Evolutionary conservation across 2,329 filamentous ascomycete genomes (phyloP).

Genomic region (Colletotrichum orbiculare): DNA sequence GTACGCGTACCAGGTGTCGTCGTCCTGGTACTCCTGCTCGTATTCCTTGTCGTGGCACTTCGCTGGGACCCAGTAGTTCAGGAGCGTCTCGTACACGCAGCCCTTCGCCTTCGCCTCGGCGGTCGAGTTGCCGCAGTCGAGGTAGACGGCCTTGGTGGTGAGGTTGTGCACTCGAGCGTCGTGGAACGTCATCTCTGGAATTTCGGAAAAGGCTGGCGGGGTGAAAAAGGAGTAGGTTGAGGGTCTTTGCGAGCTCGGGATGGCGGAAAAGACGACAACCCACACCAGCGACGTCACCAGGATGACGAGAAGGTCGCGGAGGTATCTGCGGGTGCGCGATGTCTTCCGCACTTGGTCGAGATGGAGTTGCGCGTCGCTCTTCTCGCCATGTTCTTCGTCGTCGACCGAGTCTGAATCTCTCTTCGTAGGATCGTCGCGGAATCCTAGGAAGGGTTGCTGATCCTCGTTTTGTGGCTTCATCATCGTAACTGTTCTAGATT

Average conservation of each 20-base stretch:
- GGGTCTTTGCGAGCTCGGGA: background rate
- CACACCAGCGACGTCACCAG: conserved; percentile 39
- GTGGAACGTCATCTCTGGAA: background rate
- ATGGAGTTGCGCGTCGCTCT: background rate
- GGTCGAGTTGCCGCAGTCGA: conserved; percentile 39
- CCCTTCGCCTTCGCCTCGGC: conserved; percentile 33
- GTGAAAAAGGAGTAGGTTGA: no score
- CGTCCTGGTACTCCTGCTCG: conserved; percentile 42
- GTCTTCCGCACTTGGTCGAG: background rate
- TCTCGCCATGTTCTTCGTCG: background rate
- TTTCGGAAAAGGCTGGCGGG: background rate
- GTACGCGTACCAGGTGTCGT: conserved; percentile 40
- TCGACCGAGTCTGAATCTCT: background rate
- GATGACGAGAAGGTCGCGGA: conserved; percentile 14
- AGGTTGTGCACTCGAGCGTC: conserved; percentile 35
- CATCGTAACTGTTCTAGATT: background rate
- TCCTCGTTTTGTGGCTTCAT: conserved; percentile 26
- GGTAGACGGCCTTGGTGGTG: conserved; percentile 36
- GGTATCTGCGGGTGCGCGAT: background rate
- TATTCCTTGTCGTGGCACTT: conserved; percentile 40
- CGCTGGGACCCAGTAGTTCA: conserved; percentile 42
- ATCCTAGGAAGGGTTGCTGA: conserved; percentile 27
- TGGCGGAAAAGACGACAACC: conserved; percentile 34
- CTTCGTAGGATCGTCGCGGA: conserved; percentile 12
- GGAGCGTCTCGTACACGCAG: conserved; percentile 41